phyloP scores from a whole-genome alignment of 1,284 basidiomycete species.

The Austroboletus olivaceoglutinosus region DNA sequence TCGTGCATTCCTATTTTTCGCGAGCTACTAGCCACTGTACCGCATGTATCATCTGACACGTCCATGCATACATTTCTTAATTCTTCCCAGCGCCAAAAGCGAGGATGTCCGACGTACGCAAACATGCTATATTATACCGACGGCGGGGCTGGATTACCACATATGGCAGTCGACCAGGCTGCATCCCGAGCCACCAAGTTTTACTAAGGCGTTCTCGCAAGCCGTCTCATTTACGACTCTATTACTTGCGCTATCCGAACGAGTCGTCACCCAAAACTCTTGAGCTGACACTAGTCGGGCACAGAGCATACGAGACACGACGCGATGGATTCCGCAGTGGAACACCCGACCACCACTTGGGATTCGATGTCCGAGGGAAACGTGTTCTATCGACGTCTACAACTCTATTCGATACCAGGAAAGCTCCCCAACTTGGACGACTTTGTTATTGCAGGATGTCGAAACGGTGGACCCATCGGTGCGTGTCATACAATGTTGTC shows the following conservation, averaged over 20 bases:
- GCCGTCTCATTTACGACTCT: neutral
- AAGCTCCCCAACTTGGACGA: constrained; percentile 79
- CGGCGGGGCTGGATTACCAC: neutral
- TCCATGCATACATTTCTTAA: neutral
- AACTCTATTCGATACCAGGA: constrained; percentile 82
- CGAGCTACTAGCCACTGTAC: no score
- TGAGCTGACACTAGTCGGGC: neutral
- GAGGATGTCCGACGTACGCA: no score
- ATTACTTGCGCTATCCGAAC: neutral
- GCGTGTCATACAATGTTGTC: constrained; percentile 17
- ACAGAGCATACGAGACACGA: neutral
- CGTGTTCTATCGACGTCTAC: constrained; percentile 77
- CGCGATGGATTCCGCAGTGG: constrained; percentile 41
- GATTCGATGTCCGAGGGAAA: constrained; percentile 77
- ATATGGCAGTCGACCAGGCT: constrained; percentile 3
- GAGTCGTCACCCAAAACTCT: neutral
- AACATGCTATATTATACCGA: no score
- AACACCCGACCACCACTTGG: constrained; percentile 77
- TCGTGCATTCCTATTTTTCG: neutral
- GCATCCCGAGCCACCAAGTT: neutral
- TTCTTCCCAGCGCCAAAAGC: neutral
- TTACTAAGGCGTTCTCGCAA: neutral
- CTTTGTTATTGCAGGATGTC: constrained; percentile 79
- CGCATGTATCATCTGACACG: neutral
- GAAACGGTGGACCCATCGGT: constrained; percentile 90